Evolutionary conservation across 148 eudicot species (phyloP).

Genomic region (Polygonum maritimum): DNA sequence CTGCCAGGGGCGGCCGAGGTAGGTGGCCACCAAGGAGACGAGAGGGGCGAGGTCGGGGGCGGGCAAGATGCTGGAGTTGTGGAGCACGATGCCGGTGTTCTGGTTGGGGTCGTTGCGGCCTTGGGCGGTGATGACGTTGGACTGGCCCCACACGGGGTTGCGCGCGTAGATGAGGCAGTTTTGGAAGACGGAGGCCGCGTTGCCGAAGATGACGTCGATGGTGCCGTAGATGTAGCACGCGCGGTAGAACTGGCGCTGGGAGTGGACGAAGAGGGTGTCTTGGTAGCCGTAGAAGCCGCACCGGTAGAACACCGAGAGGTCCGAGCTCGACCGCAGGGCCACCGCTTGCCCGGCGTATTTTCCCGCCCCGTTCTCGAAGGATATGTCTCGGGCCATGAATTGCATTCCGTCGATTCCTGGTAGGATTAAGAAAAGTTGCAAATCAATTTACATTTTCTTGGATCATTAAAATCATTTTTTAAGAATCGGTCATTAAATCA

Average conservation of each 20-base stretch:
- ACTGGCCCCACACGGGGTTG: conserved; percentile 30
- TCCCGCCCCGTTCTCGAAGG: conserved; percentile 66
- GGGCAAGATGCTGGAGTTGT: conserved; percentile 40
- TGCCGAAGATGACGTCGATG: conserved; percentile 63
- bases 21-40: conserved; percentile 22
- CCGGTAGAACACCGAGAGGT: conserved; percentile 52
- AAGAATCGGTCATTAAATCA: too few relatives aligned
- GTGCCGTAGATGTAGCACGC: conserved; percentile 52
- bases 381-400: conserved; percentile 68
- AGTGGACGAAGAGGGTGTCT: conserved; percentile 66
- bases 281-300: conserved; percentile 66
- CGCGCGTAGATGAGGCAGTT: conserved; percentile 40
- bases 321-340: conserved; percentile 58
- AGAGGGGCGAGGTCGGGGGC: conserved; percentile 35
- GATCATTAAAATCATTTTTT: too few relatives aligned
- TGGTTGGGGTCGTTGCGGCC: conserved; percentile 53
- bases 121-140: conserved; percentile 52
- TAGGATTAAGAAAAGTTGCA: too few relatives aligned
- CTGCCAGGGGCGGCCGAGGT: conserved; percentile 72
- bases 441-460: too few relatives aligned
- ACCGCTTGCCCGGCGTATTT: conserved; percentile 54
- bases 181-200: conserved; percentile 60
- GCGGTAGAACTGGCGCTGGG: conserved; percentile 73
- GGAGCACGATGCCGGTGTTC: conserved; percentile 61
- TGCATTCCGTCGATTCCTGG: conserved; percentile 58